Conservation (phyloP, 768 basidiomycete genomes). For the Porphyrellus cyaneotinctus region DNA sequence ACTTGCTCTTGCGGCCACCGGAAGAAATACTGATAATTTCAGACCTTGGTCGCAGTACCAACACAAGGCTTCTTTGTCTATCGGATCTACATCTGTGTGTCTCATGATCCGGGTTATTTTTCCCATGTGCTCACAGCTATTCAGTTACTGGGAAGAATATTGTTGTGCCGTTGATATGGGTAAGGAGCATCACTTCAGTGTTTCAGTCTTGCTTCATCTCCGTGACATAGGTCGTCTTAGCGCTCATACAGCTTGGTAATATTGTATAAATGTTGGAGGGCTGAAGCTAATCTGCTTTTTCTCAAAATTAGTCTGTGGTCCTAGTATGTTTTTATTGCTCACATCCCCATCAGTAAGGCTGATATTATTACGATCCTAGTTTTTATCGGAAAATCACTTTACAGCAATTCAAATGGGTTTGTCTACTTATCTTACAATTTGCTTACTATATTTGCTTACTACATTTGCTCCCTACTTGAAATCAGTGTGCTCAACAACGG, state of each 20-base stretch:
- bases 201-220: not conserved
- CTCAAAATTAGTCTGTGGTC: no score
- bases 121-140: not conserved
- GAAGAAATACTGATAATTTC: not conserved
- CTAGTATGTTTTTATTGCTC: no score
- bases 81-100: constrained; percentile 12
- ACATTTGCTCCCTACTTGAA: not conserved
- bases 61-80: constrained; percentile 13
- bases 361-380: no score
- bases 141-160: constrained; percentile 11
- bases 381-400: no score
- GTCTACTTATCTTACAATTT: not conserved
- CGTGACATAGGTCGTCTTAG: not conserved
- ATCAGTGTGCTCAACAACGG: not conserved
- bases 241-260: constrained; percentile 9
- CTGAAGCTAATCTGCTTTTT: no score
- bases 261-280: no score
- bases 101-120: not conserved
- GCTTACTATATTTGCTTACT: not conserved
- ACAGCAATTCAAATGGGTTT: not conserved
- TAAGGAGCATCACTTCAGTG: not conserved
- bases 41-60: constrained; percentile 1
- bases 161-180: constrained; percentile 7
- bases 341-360: no score
- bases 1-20: not conserved